Evolutionary conservation across 148 eudicot genomes (phyloP).

Genomic region (Bassia scoparia): DNA sequence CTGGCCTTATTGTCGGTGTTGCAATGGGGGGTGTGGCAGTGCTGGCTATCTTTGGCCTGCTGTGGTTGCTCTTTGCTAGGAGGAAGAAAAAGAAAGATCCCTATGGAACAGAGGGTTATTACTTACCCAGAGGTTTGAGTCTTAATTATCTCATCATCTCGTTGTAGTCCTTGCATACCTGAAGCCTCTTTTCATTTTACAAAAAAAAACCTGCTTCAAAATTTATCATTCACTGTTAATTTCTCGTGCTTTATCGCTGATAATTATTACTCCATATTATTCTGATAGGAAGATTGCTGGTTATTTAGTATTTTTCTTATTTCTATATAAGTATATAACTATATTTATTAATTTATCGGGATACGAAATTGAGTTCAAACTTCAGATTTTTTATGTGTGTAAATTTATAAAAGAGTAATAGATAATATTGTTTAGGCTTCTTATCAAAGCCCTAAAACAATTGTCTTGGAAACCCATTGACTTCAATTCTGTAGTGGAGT

Average conservation of each 20-base stretch:
- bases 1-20: slow-evolving; percentile 44
- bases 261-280: no score
- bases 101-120: slow-evolving; percentile 38
- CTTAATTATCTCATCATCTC: slow-evolving; percentile 5
- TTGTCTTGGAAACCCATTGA: neutral
- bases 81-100: slow-evolving; percentile 46
- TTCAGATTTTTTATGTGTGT: neutral
- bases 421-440: neutral
- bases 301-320: neutral
- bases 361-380: neutral
- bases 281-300: no score
- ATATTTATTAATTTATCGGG: no score
- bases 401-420: neutral
- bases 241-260: neutral
- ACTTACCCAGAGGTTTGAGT: slow-evolving; percentile 42
- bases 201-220: neutral
- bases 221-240: neutral
- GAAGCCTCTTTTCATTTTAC: neutral
- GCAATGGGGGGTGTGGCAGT: slow-evolving; percentile 52
- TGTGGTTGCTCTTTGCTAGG: slow-evolving; percentile 46
- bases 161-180: neutral
- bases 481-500: neutral
- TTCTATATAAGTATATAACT: no score
- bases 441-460: neutral
- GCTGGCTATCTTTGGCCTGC: slow-evolving; percentile 41